A percentile compares a stretch with the other conserved stretches of the same genome.
These are phyloP conservation scores for Eimeria sp. DNA, from an alignment of 169 alveolate species.

Conservation along the genomic window DNA sequence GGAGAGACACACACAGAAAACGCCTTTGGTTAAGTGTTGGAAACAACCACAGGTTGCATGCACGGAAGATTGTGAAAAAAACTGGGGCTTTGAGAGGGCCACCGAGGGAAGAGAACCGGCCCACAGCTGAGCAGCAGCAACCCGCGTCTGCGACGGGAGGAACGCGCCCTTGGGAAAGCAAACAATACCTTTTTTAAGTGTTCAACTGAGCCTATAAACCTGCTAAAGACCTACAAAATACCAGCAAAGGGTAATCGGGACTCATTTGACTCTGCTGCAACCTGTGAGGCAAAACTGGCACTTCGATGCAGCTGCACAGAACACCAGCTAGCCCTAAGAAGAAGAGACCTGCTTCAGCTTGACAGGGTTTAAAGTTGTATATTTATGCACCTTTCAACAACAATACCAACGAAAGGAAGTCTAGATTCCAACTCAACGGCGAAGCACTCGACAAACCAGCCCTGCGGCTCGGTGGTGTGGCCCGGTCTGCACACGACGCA, in stretches of 20 bases:
- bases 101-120: background rate
- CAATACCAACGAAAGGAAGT: background rate
- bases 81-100: background rate
- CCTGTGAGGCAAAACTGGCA: background rate
- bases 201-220: background rate
- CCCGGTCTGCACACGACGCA: constrained; percentile 20
- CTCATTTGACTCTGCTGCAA: background rate
- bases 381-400: constrained; percentile 21
- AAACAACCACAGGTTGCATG: background rate
- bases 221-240: background rate
- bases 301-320: constrained; percentile 19
- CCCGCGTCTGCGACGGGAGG: background rate
- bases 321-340: constrained; percentile 44
- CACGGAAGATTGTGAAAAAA: background rate
- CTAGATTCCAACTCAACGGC: background rate
- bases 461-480: constrained; percentile 12
- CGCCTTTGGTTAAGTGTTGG: background rate
- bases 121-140: background rate
- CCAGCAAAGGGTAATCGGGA: background rate
- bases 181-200: background rate
- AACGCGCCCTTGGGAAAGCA: background rate
- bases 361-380: background rate
- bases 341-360: constrained; percentile 31
- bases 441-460: background rate
- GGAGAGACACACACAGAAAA: background rate